Percentiles rank a stretch among this genome's conserved stretches.
These are phyloP conservation scores for Neonectria ditissima DNA, from an alignment of 2,329 filamentous ascomycete species.

Conservation along the genomic window DNA sequence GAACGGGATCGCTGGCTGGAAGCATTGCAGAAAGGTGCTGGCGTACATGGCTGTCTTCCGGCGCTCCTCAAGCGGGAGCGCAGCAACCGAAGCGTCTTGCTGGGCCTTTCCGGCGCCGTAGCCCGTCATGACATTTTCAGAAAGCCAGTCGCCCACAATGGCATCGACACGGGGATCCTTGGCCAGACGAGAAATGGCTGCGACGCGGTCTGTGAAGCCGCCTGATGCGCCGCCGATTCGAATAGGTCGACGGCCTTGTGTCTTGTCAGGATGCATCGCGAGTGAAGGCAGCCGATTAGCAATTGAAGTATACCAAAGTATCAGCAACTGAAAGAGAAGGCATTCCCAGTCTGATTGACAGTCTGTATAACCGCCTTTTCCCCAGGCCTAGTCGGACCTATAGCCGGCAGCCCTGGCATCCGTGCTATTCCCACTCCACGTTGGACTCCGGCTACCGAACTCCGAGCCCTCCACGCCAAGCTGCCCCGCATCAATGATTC, in stretches of 20 bases:
- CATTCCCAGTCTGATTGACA: neutral
- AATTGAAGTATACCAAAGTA: neutral
- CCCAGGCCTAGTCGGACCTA: too few relatives aligned
- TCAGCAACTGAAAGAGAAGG: neutral
- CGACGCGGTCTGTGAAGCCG: conserved; percentile 49
- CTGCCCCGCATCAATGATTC: conserved; percentile 34
- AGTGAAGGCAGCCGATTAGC: neutral
- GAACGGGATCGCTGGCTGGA: conserved; percentile 45
- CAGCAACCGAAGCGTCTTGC: conserved; percentile 28
- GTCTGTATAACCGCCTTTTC: too few relatives aligned
- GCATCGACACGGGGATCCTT: conserved; percentile 30
- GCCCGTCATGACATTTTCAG: conserved; percentile 60
- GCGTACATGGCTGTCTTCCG: conserved; percentile 38
- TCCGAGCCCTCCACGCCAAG: conserved; percentile 8
- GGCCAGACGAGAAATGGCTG: conserved; percentile 41
- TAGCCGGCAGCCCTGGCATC: too few relatives aligned
- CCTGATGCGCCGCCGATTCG: conserved; percentile 47
- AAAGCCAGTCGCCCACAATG: conserved; percentile 45
- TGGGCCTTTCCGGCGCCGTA: conserved; percentile 40
- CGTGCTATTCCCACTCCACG: conserved; percentile 3
- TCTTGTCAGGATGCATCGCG: conserved; percentile 13
- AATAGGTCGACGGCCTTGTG: conserved; percentile 34
- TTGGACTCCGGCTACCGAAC: conserved; percentile 25
- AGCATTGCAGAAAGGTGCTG: conserved; percentile 49
- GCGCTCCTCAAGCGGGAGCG: conserved; percentile 25